Evolutionary conservation across 495 filamentous ascomycete genomes (phyloP), one percentile per base, ranked within the genome.

Genomic region (Aspergillus baeticus): DNA sequence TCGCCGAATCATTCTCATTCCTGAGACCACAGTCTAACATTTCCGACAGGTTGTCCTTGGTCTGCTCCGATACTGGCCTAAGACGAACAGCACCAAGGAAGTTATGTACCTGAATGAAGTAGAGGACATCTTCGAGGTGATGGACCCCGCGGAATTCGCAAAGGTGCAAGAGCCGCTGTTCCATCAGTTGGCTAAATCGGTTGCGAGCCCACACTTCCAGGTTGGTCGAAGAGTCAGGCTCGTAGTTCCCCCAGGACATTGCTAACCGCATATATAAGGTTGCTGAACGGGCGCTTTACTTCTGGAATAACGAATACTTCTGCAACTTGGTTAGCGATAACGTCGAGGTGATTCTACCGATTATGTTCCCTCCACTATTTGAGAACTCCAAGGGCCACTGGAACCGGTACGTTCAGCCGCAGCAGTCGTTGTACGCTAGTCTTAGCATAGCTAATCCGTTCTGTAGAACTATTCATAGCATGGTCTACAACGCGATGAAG

Each of bases 281-380:
- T 39, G 94, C 94, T 31, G 94, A 99, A 69, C 84, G 94, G 61
- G 94, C 95, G 2, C 84, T 99, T 21, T 99, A 99, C 76, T 99
- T 98, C 79, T 99, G 94, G 94, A 99, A 99, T 74, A 99, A 99
- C 67, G 94, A 99, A 69, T 99, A 99, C 65, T 99, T 99, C 77
- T 99, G 94, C 79, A 99, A 99, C 66, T 78, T 99, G 52, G 94
- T 99, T 51, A 97, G 92, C 79, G 94, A 99, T 71, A 98, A 99
- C 66, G 94, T 98, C 29, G 93, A 97, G 62, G 90, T 96, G 39
- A 99, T 99, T 64, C 78, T 99, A 31, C 94, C 94, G 6, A 98
- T 99, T 60, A 99, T 99, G 94, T 99, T 99, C 69, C 92, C 95
- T 21, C 94, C 94, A 2, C 80, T 99, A 18, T 99, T 96, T 61